phyloP scores from a whole-genome alignment of 192 early-diverging fungal species.

The Mortierella antarctica region DNA sequence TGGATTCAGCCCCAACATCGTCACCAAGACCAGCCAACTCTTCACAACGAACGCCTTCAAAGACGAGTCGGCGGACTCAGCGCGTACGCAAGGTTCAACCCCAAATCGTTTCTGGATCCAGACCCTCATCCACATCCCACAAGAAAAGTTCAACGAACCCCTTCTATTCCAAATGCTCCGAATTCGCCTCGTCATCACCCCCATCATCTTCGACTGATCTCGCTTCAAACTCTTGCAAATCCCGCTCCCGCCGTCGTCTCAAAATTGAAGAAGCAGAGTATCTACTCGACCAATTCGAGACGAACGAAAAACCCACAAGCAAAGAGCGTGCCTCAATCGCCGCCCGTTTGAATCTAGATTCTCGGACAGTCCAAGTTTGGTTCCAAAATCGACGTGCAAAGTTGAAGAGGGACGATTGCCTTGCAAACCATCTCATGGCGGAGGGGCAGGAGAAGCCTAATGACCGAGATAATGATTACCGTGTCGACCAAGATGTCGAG shows the following conservation, averaged over 20 bases:
- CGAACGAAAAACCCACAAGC: slow-evolving; percentile 72
- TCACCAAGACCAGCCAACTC: too few relatives aligned
- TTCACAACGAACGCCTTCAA: too few relatives aligned
- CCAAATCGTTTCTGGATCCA: too few relatives aligned
- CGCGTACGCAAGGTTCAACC: too few relatives aligned
- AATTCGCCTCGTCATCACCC: too few relatives aligned
- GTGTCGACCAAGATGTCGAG: neutral
- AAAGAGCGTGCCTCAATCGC: slow-evolving; percentile 71
- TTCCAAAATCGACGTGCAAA: slow-evolving; percentile 93
- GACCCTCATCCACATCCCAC: too few relatives aligned
- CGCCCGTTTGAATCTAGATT: slow-evolving; percentile 72
- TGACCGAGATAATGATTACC: neutral
- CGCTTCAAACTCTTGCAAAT: too few relatives aligned
- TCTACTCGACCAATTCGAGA: slow-evolving; percentile 67
- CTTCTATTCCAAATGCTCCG: too few relatives aligned
- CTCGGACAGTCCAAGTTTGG: slow-evolving; percentile 85
- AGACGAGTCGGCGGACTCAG: too few relatives aligned
- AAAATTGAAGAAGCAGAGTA: slow-evolving; percentile 74
- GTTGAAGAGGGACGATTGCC: slow-evolving; percentile 70
- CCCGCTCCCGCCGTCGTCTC: slow-evolving; percentile 65
- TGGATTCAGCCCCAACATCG: too few relatives aligned
- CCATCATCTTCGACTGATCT: too few relatives aligned
- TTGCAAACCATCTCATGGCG: neutral
- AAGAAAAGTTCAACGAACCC: too few relatives aligned
- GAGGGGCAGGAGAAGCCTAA: neutral